Percentiles rank a stretch among this genome's conserved stretches.
Conservation (phyloP, 1,139 yeast genomes). For the Taiozyma sp. region DNA sequence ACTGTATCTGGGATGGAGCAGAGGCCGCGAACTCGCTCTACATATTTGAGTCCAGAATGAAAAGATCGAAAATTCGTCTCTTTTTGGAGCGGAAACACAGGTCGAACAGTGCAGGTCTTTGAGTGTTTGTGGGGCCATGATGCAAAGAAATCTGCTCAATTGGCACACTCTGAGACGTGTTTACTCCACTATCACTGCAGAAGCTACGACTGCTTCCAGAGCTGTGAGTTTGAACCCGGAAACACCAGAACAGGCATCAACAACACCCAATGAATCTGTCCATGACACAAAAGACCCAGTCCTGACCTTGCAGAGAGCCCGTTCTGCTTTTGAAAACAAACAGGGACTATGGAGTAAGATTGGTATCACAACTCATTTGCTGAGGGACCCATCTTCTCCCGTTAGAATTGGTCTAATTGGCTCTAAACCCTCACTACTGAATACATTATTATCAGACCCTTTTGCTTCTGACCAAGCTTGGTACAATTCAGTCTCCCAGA, state of each 20-base stretch:
- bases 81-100: no score
- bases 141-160: background rate
- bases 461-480: slow-evolving; percentile 23
- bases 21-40: background rate
- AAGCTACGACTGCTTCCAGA: background rate
- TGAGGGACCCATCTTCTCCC: slow-evolving; percentile 10
- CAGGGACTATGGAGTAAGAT: slow-evolving; percentile 19
- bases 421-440: slow-evolving; percentile 14
- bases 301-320: slow-evolving; percentile 5
- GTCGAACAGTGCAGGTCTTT: background rate
- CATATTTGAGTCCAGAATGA: background rate
- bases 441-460: slow-evolving; percentile 22
- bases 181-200: slow-evolving; percentile 7
- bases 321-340: slow-evolving; percentile 10
- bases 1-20: background rate
- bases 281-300: slow-evolving; percentile 9
- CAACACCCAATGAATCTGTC: background rate
- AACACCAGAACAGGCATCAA: background rate
- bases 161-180: background rate
- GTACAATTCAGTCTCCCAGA: slow-evolving; percentile 14
- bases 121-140: background rate
- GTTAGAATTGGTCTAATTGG: slow-evolving; percentile 22
- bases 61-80: background rate
- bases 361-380: slow-evolving; percentile 6
- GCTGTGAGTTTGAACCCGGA: slow-evolving; percentile 4